Base-by-base conservation (phyloP, 257 asterid species). In the Datura wrightii region DNA sequence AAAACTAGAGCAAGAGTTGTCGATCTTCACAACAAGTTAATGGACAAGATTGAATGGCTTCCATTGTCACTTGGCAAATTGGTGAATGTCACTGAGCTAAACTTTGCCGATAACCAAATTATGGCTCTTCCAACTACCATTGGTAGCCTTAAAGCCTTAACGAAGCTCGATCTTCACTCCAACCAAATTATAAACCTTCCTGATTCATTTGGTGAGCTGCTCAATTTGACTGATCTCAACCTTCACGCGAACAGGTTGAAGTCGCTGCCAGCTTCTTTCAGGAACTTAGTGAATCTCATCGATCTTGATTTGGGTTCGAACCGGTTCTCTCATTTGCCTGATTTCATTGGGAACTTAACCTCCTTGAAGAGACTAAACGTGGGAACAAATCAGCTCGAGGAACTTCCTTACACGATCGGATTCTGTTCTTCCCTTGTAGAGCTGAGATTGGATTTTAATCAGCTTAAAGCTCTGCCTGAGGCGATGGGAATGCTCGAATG, bases 111-210 rank as follows among this genome's bases (percentile, higher is more conserved):
- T 67, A 95, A 95, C 90, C 87, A 86, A 79, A 85, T 94, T 54
- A 94, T 95, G 99, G 99, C 96, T 60, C 93, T 95, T 69, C 99
- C 99, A 5, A 83, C 87, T 13, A 87, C 96, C 80, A 90, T 93
- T 13, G 85, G 90, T 58, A 84, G 67, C 82, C 94, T 95, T 70
- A 87, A 85, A 79, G 83, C 89, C 78, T 90, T 94, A 82, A 89
- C 52, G 60, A 92, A 90, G 91, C 91, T 94, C 8, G 93, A 94
- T 80, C 55, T 91, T 85, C 93, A 82, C 83, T 89, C 92, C 58
- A 95, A 95, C 91, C 98, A 95, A 81, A 89, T 95, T 58, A 90
- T 95, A 79, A 95, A 95, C 88, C 98, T 95, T 65, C 99, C 98
- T 19, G 86, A 82, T 70, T 89, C 95, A 5, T 91, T 94, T 80